A percentile compares a stretch with the other conserved stretches of the same genome.
Conservation (phyloP, 306 rosid genomes). For the Acacia crassicarpa region DNA sequence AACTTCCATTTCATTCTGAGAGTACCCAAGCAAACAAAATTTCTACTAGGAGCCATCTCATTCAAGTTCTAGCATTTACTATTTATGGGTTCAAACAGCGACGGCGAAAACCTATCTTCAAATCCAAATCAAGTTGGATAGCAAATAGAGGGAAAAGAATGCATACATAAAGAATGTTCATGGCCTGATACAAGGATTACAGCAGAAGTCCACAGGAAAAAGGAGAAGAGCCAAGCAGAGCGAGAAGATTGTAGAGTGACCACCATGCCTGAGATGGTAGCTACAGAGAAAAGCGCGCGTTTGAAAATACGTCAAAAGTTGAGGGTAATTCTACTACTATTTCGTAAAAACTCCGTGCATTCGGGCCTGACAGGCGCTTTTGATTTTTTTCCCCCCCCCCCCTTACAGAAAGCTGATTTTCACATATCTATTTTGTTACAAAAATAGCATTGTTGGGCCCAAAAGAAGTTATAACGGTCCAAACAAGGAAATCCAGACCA, state of each 20-base stretch:
- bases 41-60: not conserved
- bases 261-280: not conserved
- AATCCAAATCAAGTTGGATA: not conserved
- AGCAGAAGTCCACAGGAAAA: constrained; percentile 5
- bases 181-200: not conserved
- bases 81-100: not conserved
- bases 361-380: not conserved
- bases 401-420: not conserved
- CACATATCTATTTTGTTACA: not conserved
- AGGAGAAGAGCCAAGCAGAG: constrained; percentile 1
- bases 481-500: not conserved
- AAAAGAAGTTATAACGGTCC: not conserved
- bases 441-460: not conserved
- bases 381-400: too few relatives aligned
- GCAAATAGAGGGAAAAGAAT: not conserved
- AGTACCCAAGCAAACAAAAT: not conserved
- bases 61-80: not conserved
- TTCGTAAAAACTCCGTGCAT: not conserved
- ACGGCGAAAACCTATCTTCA: not conserved
- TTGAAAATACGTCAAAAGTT: constrained; percentile 1
- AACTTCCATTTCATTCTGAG: not conserved
- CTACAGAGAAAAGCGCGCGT: not conserved
- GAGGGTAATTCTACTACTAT: constrained; percentile 12
- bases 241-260: not conserved
- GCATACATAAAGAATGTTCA: not conserved